These are phyloP conservation scores for Podospora pseudopauciseta DNA, from an alignment of 495 filamentous ascomycete species.

Conservation along the genomic window DNA sequence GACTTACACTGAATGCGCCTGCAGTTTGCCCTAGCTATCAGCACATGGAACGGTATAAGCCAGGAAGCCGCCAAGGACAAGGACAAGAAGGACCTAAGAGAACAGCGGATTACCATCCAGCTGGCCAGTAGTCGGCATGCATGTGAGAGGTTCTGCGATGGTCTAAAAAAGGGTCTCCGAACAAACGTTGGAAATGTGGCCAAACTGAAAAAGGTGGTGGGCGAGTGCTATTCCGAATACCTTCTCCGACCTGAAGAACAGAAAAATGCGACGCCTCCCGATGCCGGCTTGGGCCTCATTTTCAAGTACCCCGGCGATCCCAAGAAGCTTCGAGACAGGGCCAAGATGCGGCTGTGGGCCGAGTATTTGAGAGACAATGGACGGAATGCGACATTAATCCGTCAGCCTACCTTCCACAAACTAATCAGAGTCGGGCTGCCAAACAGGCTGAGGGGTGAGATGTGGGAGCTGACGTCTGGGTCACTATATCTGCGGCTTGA, in stretches of 20 bases:
- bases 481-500: slow-evolving; percentile 84
- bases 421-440: slow-evolving; percentile 92
- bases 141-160: slow-evolving; percentile 95
- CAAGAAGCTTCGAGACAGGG: slow-evolving; percentile 89
- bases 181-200: slow-evolving; percentile 82
- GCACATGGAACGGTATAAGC: slow-evolving; percentile 84
- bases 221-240: slow-evolving; percentile 91
- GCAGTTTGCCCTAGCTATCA: slow-evolving; percentile 86
- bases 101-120: slow-evolving; percentile 83
- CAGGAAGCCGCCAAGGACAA: slow-evolving; percentile 47
- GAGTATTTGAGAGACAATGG: slow-evolving; percentile 97
- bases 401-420: slow-evolving; percentile 96
- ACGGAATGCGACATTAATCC: slow-evolving; percentile 83
- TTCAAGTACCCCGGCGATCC: slow-evolving; percentile 96
- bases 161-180: slow-evolving; percentile 81
- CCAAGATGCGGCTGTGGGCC: slow-evolving; percentile 95
- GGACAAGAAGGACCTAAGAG: slow-evolving; percentile 51
- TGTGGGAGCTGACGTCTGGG: slow-evolving; percentile 92
- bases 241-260: slow-evolving; percentile 60
- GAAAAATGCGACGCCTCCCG: slow-evolving; percentile 65
- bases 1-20: not conserved
- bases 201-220: slow-evolving; percentile 69
- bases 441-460: slow-evolving; percentile 87
- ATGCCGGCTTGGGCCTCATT: slow-evolving; percentile 86
- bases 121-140: slow-evolving; percentile 81